phyloP scores from a whole-genome alignment of 768 basidiomycete species.

The Termitomyces sp. region DNA sequence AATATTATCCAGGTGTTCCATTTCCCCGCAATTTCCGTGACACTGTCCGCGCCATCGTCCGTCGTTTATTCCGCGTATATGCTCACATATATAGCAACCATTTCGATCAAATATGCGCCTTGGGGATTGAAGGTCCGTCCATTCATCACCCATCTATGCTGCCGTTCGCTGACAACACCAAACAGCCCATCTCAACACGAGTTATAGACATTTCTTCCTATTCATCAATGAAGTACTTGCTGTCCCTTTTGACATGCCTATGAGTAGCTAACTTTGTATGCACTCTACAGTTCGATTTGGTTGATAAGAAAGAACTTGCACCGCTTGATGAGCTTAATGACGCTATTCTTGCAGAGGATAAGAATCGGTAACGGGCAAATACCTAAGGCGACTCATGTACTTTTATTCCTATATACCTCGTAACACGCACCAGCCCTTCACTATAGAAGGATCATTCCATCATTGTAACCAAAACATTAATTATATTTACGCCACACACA shows the following conservation, averaged over 20 bases:
- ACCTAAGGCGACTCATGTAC: constrained; percentile 6
- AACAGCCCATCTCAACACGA: constrained; percentile 94
- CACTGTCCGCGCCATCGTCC: constrained; percentile 87
- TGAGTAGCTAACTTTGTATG: constrained; percentile 3
- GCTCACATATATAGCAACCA: constrained; percentile 99
- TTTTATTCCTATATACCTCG: constrained; percentile 10
- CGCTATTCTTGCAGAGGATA: constrained; percentile 67
- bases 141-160: background rate
- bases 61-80: constrained; percentile 94
- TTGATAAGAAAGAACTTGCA: constrained; percentile 96
- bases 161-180: background rate
- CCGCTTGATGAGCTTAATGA: constrained; percentile 95
- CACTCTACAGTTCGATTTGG: constrained; percentile 70
- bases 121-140: constrained; percentile 90
- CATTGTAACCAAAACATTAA: no score
- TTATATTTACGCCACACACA: no score
- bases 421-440: background rate
- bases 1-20: constrained; percentile 60
- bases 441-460: no score
- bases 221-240: constrained; percentile 87
- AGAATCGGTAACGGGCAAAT: constrained; percentile 28
- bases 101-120: constrained; percentile 97
- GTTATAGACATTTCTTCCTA: constrained; percentile 96
- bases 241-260: background rate
- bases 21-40: constrained; percentile 90